These are phyloP conservation scores for Rhododendron kiyosumense DNA, from an alignment of 148 eudicot genomes.

Conservation along the genomic window DNA sequence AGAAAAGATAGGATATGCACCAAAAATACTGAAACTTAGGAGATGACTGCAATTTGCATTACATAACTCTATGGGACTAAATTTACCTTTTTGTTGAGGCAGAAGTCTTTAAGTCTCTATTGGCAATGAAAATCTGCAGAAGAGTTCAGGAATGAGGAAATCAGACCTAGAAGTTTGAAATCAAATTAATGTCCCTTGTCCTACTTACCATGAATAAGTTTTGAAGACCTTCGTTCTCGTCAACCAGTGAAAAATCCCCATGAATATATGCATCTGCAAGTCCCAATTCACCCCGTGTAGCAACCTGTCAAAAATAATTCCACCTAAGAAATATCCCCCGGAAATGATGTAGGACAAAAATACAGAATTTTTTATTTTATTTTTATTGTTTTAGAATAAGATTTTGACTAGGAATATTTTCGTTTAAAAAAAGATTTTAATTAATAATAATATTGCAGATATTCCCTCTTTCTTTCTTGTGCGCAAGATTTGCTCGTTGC, in stretches of 20 bases:
- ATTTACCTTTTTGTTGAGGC: slow-evolving; percentile 43
- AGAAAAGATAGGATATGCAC: background rate
- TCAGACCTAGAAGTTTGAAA: background rate
- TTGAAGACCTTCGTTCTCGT: slow-evolving; percentile 72
- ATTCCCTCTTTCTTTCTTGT: too few relatives aligned
- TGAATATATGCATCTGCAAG: slow-evolving; percentile 95
- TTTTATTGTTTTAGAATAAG: too few relatives aligned
- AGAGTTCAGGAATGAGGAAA: slow-evolving; percentile 7
- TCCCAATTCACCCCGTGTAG: slow-evolving; percentile 83
- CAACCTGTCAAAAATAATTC: slow-evolving; percentile 42
- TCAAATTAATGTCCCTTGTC: background rate
- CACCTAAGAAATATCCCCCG: background rate
- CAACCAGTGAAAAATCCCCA: slow-evolving; percentile 90
- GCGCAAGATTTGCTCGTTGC: too few relatives aligned
- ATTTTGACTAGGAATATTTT: too few relatives aligned
- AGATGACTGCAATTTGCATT: background rate
- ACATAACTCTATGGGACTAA: background rate
- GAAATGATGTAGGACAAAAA: too few relatives aligned
- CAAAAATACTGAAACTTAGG: background rate
- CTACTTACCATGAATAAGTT: slow-evolving; percentile 88
- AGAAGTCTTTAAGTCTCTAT: slow-evolving; percentile 56
- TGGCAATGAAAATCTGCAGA: slow-evolving; percentile 55
- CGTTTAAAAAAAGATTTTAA: too few relatives aligned
- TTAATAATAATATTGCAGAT: too few relatives aligned
- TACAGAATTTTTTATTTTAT: too few relatives aligned